Conservation (phyloP, 495 filamentous ascomycete genomes). For the Podospora comata region DNA sequence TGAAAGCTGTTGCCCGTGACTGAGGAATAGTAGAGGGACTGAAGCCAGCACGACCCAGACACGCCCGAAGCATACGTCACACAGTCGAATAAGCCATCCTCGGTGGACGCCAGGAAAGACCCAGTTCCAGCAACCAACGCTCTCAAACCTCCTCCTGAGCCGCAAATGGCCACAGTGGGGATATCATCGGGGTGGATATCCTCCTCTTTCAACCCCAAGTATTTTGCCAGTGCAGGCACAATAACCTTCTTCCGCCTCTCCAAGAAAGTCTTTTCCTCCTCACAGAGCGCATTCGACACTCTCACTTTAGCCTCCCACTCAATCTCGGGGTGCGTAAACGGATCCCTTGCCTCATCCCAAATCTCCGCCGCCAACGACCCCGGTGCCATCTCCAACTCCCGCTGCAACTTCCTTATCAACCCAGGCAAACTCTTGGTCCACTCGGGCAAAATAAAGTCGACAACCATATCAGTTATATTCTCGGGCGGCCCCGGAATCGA, state of each 20-base stretch:
- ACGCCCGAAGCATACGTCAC: slow-evolving; percentile 93
- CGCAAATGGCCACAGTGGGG: slow-evolving; percentile 86
- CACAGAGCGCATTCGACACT: slow-evolving; percentile 76
- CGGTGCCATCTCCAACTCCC: slow-evolving; percentile 78
- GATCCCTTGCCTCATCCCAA: slow-evolving; percentile 85
- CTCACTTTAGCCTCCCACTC: slow-evolving; percentile 73
- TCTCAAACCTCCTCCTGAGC: slow-evolving; percentile 85
- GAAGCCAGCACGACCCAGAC: slow-evolving; percentile 92
- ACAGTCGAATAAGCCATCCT: slow-evolving; percentile 88
- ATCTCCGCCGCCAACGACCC: slow-evolving; percentile 89
- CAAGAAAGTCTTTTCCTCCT: slow-evolving; percentile 74
- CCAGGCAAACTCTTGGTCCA: slow-evolving; percentile 77
- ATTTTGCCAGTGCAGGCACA: slow-evolving; percentile 69
- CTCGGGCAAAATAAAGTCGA: slow-evolving; percentile 68
- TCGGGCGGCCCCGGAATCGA: slow-evolving; percentile 50
- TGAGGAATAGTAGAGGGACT: slow-evolving; percentile 84
- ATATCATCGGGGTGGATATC: slow-evolving; percentile 93
- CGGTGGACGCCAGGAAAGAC: slow-evolving; percentile 73
- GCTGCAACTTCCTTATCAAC: slow-evolving; percentile 78
- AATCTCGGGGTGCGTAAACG: slow-evolving; percentile 81
- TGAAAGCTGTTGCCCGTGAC: slow-evolving; percentile 62
- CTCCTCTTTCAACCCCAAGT: slow-evolving; percentile 68
- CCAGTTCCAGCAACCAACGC: slow-evolving; percentile 87
- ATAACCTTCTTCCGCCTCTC: slow-evolving; percentile 60
- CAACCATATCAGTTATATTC: slow-evolving; percentile 61